A percentile compares a stretch with the other conserved stretches of the same genome.
phyloP scores from a whole-genome alignment of 768 basidiomycete genomes.

The Phylloporus sp. region DNA sequence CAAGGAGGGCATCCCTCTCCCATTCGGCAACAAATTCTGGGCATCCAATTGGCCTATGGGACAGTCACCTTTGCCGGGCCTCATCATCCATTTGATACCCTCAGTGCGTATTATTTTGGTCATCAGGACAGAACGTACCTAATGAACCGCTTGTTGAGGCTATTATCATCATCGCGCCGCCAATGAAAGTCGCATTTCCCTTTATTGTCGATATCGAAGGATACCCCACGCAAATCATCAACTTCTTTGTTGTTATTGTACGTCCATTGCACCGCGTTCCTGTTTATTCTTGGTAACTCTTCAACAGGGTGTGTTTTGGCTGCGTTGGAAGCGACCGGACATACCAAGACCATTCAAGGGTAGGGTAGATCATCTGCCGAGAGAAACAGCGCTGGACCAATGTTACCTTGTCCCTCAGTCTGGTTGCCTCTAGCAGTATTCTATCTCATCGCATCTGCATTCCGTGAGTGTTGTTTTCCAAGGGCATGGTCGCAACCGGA shows the following conservation, averaged over 20 bases:
- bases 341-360: slow-evolving; percentile 57
- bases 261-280: too few relatives aligned
- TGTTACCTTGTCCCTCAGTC: slow-evolving; percentile 27
- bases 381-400: not conserved
- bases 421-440: slow-evolving; percentile 53
- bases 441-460: slow-evolving; percentile 46
- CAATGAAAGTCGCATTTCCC: slow-evolving; percentile 50
- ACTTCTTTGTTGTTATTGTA: slow-evolving; percentile 58
- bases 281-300: too few relatives aligned
- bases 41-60: slow-evolving; percentile 61
- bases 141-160: slow-evolving; percentile 27
- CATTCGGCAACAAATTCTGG: slow-evolving; percentile 57
- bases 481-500: not conserved
- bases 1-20: slow-evolving; percentile 58
- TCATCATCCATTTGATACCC: slow-evolving; percentile 53
- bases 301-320: too few relatives aligned
- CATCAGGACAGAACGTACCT: not conserved
- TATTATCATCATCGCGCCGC: slow-evolving; percentile 55
- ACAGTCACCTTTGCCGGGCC: slow-evolving; percentile 51
- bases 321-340: too few relatives aligned
- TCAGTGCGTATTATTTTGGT: slow-evolving; percentile 37
- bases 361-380: slow-evolving; percentile 1
- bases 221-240: slow-evolving; percentile 51
- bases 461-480: slow-evolving; percentile 39
- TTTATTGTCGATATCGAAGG: slow-evolving; percentile 57